Base-by-base conservation (phyloP, 176 grass and related monocot genomes). In the Pontederia paniculata region DNA sequence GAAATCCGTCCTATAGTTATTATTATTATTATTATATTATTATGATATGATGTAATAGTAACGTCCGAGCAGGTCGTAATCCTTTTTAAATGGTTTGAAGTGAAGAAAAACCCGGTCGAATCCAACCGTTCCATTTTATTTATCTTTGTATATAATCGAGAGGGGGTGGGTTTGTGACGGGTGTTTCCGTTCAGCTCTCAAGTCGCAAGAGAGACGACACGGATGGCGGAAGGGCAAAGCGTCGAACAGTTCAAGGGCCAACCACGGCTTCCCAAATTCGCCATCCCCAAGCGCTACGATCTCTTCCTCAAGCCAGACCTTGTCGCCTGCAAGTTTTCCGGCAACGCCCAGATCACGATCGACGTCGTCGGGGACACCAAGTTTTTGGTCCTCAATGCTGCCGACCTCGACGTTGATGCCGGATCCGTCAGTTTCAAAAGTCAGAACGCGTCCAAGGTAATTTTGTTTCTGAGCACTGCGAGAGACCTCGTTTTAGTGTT, bases 381-480 rank as follows among this genome's bases (percentile, higher is more conserved):
- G 5, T 81, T 90, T 76, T 74, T 97, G 46, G 86, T 90, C 56
- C 82, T 97, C 71, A 90, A 97, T 60, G 86, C 91, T 3, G 82
- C 86, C 3, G 91, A 97, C 21, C 75, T 97, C 23, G 55, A 58
- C 28, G 72, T 97, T 11, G 9, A 60, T 12, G 18, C 67, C 22
- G 80, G 48, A 3, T 78, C 58, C 10, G 74, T 87, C 21, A 46
- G 65, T 55, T 97, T 87, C 68, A 41, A 65, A 52, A 71, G 62
- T 9, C 52, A 55, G n/a, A 68, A 52, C 16, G 67, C 67, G 28
- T 88, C 59, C 44, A 57, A 87, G 91, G 91, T 96, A 21, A 21
- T 16, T 5, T 22, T 21, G 28, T 53, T 8, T 47, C 42, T 8
- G 16, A 25, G 19, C 10, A 11, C 18, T 45, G 28, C 8, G n/a